These are phyloP conservation scores for Macadamia tetraphylla DNA, from an alignment of 164 flowering plant genomes.

Conservation along the genomic window DNA sequence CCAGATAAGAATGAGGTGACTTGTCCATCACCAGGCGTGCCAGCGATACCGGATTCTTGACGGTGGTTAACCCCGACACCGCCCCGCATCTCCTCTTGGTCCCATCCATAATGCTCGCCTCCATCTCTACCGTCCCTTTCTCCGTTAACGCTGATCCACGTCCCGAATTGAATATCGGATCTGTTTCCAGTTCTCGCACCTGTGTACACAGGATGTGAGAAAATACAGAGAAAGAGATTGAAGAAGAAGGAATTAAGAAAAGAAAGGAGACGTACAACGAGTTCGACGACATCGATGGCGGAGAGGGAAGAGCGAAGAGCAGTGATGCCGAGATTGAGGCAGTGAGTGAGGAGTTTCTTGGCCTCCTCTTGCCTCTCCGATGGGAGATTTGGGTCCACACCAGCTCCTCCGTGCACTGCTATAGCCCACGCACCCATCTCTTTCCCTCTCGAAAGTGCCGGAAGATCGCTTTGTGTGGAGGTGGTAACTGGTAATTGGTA, in stretches of 20 bases:
- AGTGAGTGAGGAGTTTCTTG: conserved; percentile 66
- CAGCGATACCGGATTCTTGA: conserved; percentile 85
- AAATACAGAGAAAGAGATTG: too few relatives aligned
- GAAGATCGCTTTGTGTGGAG: too few relatives aligned
- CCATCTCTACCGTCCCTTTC: conserved; percentile 76
- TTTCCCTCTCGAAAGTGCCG: conserved; percentile 7
- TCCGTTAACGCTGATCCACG: conserved; percentile 65
- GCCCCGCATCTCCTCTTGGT: conserved; percentile 74
- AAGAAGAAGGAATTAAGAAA: background rate
- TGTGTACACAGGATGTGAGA: conserved; percentile 10
- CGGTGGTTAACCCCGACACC: conserved; percentile 87
- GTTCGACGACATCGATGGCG: conserved; percentile 92
- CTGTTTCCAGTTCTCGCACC: conserved; percentile 84
- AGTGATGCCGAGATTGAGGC: conserved; percentile 76
- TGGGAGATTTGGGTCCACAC: conserved; percentile 91
- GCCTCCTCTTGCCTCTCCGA: conserved; percentile 68
- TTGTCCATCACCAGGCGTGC: conserved; percentile 98
- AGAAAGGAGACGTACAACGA: conserved; percentile 43
- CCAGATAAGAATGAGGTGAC: conserved; percentile 92
- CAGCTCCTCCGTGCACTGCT: conserved; percentile 98
- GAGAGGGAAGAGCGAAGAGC: conserved; percentile 65
- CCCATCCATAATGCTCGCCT: conserved; percentile 98
- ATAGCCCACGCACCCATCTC: conserved; percentile 87
- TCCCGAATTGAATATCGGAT: conserved; percentile 90
- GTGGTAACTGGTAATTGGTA: too few relatives aligned